Evolutionary conservation across 306 rosid species (phyloP).

Genomic region (Trichosanthes cucumerina): DNA sequence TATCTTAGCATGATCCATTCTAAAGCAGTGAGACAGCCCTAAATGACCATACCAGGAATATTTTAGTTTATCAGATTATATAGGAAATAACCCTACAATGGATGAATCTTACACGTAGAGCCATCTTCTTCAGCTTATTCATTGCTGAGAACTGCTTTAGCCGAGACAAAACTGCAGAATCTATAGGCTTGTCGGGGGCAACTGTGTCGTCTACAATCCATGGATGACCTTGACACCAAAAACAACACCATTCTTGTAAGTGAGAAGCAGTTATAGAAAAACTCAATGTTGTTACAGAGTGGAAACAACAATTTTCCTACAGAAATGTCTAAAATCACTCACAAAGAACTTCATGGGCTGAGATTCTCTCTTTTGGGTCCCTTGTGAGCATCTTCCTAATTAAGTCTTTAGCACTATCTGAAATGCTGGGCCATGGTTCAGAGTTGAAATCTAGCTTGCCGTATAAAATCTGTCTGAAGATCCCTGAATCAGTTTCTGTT

Average conservation of each 20-base stretch:
- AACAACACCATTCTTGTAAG: conserved; percentile 9
- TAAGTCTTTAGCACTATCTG: conserved; percentile 73
- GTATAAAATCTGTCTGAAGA: conserved; percentile 64
- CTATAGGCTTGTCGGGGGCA: conserved; percentile 84
- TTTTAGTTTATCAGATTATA: background rate
- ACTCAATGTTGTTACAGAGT: background rate
- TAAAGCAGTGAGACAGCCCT: background rate
- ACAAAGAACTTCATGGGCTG: conserved; percentile 87
- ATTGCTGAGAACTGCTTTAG: conserved; percentile 84
- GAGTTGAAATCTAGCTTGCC: conserved; percentile 66
- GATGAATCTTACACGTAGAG: conserved; percentile 38
- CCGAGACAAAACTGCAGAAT: conserved; percentile 85
- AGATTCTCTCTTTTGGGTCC: conserved; percentile 56
- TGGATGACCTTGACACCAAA: conserved; percentile 55
- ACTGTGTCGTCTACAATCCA: conserved; percentile 80
- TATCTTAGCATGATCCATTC: background rate
- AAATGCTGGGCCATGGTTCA: conserved; percentile 80
- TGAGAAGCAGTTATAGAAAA: background rate
- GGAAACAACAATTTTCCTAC: background rate
- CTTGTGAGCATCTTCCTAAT: conserved; percentile 58
- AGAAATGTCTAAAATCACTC: conserved; percentile 29
- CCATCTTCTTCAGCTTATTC: conserved; percentile 89
- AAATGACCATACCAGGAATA: background rate
- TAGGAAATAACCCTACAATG: background rate
- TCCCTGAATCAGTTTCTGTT: conserved; percentile 78